Evolutionary conservation across 306 rosid genomes (phyloP).

Genomic region (Cotoneaster glaucophyllus): DNA sequence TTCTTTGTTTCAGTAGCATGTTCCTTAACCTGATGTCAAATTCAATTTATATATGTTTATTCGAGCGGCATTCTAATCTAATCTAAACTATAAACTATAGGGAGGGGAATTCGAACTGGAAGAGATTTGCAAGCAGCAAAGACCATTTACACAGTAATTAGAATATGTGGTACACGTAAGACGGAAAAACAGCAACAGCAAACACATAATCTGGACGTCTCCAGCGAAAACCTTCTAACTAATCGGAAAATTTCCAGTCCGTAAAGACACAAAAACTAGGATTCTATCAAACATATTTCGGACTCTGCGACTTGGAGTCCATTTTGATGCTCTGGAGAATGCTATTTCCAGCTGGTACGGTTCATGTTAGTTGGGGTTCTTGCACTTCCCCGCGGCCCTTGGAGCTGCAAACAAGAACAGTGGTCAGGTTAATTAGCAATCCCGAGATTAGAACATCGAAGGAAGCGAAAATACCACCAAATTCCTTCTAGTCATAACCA

Average conservation of each 20-base stretch:
- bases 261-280: slow-evolving; percentile 35
- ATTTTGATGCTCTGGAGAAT: slow-evolving; percentile 28
- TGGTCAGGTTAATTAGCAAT: neutral
- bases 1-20: neutral
- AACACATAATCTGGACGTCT: slow-evolving; percentile 34
- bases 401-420: slow-evolving; percentile 64
- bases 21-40: neutral
- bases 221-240: slow-evolving; percentile 36
- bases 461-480: neutral
- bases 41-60: neutral
- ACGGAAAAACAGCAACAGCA: slow-evolving; percentile 25
- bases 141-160: slow-evolving; percentile 42
- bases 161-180: slow-evolving; percentile 30
- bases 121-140: slow-evolving; percentile 27
- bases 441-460: neutral
- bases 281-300: slow-evolving; percentile 32
- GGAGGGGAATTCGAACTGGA: neutral
- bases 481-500: neutral
- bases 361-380: slow-evolving; percentile 51
- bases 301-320: slow-evolving; percentile 24
- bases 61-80: neutral
- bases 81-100: neutral
- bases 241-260: slow-evolving; percentile 30
- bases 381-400: slow-evolving; percentile 72
- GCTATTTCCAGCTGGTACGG: slow-evolving; percentile 12